A percentile compares a stretch with the other conserved stretches of the same genome.
Conservation (phyloP, 352 stramenopile species). For the Phytophthora boehmeriae region DNA sequence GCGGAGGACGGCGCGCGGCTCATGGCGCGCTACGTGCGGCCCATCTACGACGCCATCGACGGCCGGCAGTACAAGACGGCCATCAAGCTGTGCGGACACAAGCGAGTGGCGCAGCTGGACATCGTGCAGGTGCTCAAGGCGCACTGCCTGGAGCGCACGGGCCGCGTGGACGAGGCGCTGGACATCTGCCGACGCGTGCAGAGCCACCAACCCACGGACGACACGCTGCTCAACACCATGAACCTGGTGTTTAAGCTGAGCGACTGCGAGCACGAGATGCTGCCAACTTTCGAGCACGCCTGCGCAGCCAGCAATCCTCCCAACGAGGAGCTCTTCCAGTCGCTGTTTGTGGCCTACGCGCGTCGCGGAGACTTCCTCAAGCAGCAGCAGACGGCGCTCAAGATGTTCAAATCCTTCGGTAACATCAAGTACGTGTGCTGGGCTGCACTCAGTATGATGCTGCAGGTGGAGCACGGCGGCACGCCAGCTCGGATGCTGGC, state of each 20-base stretch:
- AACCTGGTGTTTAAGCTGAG: constrained; percentile 81
- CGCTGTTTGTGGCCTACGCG: constrained; percentile 76
- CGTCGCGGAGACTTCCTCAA: constrained; percentile 75
- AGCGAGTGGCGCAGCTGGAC: constrained; percentile 77
- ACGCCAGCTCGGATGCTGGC: constrained; percentile 76
- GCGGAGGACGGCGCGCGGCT: constrained; percentile 56
- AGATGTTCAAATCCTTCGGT: constrained; percentile 84
- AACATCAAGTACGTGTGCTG: constrained; percentile 85
- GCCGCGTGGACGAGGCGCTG: constrained; percentile 70
- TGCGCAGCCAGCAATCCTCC: constrained; percentile 51
- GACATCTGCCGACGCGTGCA: constrained; percentile 72
- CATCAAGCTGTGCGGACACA: constrained; percentile 84
- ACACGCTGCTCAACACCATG: constrained; percentile 88
- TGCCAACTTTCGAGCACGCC: constrained; percentile 75
- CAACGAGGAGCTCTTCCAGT: constrained; percentile 74
- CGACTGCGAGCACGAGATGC: constrained; percentile 79
- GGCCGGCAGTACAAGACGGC: constrained; percentile 78
- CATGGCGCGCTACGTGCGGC: constrained; percentile 77
- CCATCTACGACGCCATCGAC: constrained; percentile 90
- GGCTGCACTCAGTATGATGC: constrained; percentile 82
- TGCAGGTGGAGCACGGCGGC: constrained; percentile 75
- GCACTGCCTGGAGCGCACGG: constrained; percentile 83
- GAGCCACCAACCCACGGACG: constrained; percentile 70
- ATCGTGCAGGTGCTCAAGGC: constrained; percentile 87
- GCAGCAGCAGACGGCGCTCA: constrained; percentile 88